Evolutionary conservation across 257 asterid species (phyloP), one percentile per base, ranked within the genome.

Genomic region (Paulownia fortunei): DNA sequence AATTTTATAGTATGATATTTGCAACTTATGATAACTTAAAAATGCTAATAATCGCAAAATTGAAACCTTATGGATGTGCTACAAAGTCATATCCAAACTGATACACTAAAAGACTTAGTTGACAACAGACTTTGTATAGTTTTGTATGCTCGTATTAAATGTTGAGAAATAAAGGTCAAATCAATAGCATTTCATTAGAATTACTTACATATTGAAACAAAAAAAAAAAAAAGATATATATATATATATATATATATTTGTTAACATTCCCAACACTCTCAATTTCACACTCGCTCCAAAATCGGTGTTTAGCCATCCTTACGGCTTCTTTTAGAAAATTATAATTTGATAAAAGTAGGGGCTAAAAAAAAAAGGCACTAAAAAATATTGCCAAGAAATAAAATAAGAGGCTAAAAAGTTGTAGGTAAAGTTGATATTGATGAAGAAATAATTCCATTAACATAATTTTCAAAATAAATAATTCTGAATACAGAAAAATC

Each of bases 361-460:
- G 3, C n/a, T 0, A 15, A 6, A 64, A 64, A 60, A 13, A 21
- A 30, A 0, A 8, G 13, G 44, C 55, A 16, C 4, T 0, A 41
- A 27, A 18, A 8, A 21, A 46, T 55, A 32, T 8, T 10, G 37
- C 26, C 60, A 24, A 21, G 54, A 54, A 72, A 26, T 8, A 8
- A 56, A 10, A 11, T 23, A 23, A 69, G 3, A 74, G 26, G 21
- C 7, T 9, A 63, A 69, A 62, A 19, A 5, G 34, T 34, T 32
- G 19, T 0, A 44, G 24, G 19, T 13, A 16, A 76, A 69, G 44
- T 8, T 52, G 59, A 84, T 73, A n/a, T 73, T 56, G 47, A 73
- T 61, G 69, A 64, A 63, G 44, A 80, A 62, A 65, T 39, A 80
- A 55, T 75, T 79, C 78, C 30, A 73, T 65, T 82, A 30, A 80